phyloP scores from a whole-genome alignment of 768 basidiomycete species.

The Cystobasidium ongulense region DNA sequence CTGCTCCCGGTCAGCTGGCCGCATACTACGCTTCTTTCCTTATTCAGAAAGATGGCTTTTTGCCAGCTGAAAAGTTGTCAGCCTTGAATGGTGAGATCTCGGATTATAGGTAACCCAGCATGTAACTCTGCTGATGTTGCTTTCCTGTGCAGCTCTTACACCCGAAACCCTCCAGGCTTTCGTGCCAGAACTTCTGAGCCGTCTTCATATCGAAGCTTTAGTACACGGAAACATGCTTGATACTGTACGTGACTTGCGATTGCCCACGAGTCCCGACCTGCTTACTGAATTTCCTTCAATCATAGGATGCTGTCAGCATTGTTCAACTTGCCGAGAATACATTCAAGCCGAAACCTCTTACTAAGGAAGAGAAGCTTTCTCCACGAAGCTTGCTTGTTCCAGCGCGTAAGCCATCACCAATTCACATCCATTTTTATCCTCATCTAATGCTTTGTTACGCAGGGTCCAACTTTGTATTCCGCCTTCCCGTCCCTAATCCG shows the following conservation, averaged over 20 bases:
- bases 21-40: slow-evolving; percentile 67
- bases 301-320: slow-evolving; percentile 63
- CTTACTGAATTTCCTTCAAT: background rate
- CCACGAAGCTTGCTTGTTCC: slow-evolving; percentile 60
- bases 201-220: slow-evolving; percentile 63
- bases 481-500: slow-evolving; percentile 63
- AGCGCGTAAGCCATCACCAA: slow-evolving; percentile 53
- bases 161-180: slow-evolving; percentile 62
- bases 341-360: slow-evolving; percentile 54
- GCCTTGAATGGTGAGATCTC: slow-evolving; percentile 64
- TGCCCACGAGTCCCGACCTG: background rate
- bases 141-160: slow-evolving; percentile 49
- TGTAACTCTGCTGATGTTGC: background rate
- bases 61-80: slow-evolving; percentile 63
- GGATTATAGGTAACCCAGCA: background rate
- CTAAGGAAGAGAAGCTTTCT: slow-evolving; percentile 53
- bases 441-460: background rate
- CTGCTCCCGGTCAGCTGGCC: slow-evolving; percentile 69
- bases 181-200: slow-evolving; percentile 54
- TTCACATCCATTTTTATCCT: background rate
- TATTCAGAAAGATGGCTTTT: slow-evolving; percentile 65
- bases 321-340: slow-evolving; percentile 64
- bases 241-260: slow-evolving; percentile 38
- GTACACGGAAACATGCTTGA: slow-evolving; percentile 76
- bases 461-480: slow-evolving; percentile 56